These are phyloP conservation scores for Ophiostoma novo-ulmi DNA, from an alignment of 2,329 filamentous ascomycete species.

Conservation along the genomic window DNA sequence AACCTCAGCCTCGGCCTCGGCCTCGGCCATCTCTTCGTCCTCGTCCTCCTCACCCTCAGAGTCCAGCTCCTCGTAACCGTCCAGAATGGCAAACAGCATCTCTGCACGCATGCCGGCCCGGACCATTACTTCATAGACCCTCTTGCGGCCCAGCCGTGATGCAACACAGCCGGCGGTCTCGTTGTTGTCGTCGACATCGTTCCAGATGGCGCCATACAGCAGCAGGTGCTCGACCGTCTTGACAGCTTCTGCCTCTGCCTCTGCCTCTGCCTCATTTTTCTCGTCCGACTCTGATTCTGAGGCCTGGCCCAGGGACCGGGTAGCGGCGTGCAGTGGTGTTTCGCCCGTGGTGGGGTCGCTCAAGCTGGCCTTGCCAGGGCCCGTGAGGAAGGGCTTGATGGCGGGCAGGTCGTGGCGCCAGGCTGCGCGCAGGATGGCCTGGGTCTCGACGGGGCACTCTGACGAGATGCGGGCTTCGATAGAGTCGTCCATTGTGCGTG, in stretches of 20 bases:
- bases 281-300: neutral
- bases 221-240: conserved; percentile 71
- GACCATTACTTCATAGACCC: conserved; percentile 76
- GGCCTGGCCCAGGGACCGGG: conserved; percentile 51
- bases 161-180: conserved; percentile 93
- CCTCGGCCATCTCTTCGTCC: conserved; percentile 37
- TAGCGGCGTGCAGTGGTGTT: conserved; percentile 83
- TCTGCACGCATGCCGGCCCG: conserved; percentile 89
- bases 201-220: conserved; percentile 91
- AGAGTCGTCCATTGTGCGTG: conserved; percentile 41
- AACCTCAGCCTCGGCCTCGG: conserved; percentile 35
- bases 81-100: conserved; percentile 74
- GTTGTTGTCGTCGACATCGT: conserved; percentile 78
- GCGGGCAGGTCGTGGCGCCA: conserved; percentile 58
- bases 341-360: conserved; percentile 82
- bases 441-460: conserved; percentile 47
- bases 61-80: conserved; percentile 69
- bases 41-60: conserved; percentile 50
- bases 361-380: conserved; percentile 61
- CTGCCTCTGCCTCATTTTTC: neutral
- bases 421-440: conserved; percentile 49
- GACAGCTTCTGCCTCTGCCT: conserved; percentile 33
- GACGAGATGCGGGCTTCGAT: conserved; percentile 50
- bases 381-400: conserved; percentile 64
- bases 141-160: conserved; percentile 58